Evolutionary conservation across 1,139 yeast genomes (phyloP), one percentile per base, ranked within the genome.

Genomic region (Nematodospora anomalae): DNA sequence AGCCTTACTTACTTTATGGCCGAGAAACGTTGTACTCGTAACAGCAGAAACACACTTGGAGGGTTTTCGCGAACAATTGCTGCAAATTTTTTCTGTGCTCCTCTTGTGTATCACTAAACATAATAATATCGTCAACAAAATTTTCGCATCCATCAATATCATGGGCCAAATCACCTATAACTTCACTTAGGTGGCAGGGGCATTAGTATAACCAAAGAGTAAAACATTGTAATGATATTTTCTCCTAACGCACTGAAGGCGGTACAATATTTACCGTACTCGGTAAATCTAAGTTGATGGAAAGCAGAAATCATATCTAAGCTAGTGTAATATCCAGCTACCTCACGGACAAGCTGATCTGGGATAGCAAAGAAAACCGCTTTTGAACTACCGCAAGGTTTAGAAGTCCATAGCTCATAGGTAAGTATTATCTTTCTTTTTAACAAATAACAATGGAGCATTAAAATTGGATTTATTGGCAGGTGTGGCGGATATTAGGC

Each of bases 361-460:
- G 21, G 21, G 6, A 18, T 18, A 6, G 21, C 30, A 27, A 16
- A 8, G 16, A 16, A 16, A 27, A 27, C 12, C 11, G 11, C 20
- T 21, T n/a, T n/a, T 27, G 30, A n/a, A 27, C 22, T 13, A 27
- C 30, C 7, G 30, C 22, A 6, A 27, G 18, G 30, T 27, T 27
- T 13, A 27, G 18, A 6, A 27, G 13, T 14, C 30, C 22, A n/a
- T 27, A 27, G 16, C 16, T 22, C 8, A 27, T 21, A 27, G 7
- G 16, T 12, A 27, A 9, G 30, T 12, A 11, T 21, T 21, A 11
- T 16, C 30, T 16, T 27, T 27, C 30, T 27, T 27, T 16, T 21
- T 14, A 3, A 27, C 30, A 16, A 27, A 27, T 10, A 27, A 15
- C 3, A 27, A 14, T 10, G 30, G 30, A 16, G 30, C 21, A 27